Evolutionary conservation across 495 filamentous ascomycete species (phyloP).

Genomic region (Achaetomiella virescens): DNA sequence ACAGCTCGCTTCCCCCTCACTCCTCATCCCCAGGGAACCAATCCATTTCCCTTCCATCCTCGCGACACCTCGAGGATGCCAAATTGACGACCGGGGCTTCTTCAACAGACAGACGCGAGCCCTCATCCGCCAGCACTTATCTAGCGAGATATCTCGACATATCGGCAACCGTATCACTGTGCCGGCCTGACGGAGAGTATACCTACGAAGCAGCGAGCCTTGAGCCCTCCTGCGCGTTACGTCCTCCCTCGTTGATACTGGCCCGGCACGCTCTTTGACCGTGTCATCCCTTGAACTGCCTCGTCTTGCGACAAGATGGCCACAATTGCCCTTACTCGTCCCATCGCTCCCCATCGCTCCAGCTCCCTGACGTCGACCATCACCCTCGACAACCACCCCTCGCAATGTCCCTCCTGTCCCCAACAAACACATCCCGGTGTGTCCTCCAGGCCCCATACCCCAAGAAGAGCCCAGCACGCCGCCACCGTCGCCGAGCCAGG

Average conservation of each 20-base stretch:
- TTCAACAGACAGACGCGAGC: background rate
- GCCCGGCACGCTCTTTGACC: background rate
- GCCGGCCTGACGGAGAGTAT: no score
- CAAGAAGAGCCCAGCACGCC: conserved; percentile 56
- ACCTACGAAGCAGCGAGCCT: no score
- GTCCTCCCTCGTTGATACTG: conserved; percentile 3
- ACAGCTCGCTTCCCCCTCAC: conserved; percentile 28
- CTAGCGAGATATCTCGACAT: background rate
- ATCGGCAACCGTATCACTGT: no score
- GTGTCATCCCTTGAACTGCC: background rate
- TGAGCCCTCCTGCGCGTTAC: background rate
- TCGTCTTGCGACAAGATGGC: conserved; percentile 31
- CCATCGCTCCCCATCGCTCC: conserved; percentile 42
- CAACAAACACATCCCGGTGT: conserved; percentile 83
- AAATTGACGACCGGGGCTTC: background rate
- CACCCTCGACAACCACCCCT: conserved; percentile 42
- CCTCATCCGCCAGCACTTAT: background rate
- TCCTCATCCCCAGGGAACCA: conserved; percentile 7
- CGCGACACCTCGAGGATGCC: background rate
- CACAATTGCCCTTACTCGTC: conserved; percentile 48
- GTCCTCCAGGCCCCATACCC: conserved; percentile 70
- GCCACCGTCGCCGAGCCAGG: conserved; percentile 55
- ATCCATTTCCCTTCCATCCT: conserved; percentile 2
- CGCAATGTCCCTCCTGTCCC: conserved; percentile 52
- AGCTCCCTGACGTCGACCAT: conserved; percentile 45